Base-by-base conservation (phyloP, 2,329 filamentous ascomycete species). In the Fusarium hainanense region DNA sequence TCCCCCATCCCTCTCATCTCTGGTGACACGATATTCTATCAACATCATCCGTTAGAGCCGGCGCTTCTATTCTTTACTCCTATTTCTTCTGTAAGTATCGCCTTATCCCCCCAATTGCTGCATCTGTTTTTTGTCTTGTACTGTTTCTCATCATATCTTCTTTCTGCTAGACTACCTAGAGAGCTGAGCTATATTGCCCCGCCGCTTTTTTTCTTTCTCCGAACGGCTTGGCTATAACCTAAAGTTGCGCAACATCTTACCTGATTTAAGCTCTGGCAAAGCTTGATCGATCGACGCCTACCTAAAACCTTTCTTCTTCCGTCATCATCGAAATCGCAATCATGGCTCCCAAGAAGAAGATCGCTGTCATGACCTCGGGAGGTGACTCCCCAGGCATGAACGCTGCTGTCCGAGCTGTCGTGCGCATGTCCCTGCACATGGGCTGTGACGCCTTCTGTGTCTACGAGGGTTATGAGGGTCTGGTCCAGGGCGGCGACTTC, bases 331-430 rank as follows among this genome's bases (percentile, higher is more conserved):
- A 61, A 64, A 42, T 57, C 66, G 21, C 63, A 66, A 64, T 85
- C 54, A 87, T 86, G 85, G 80, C 81, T 46, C 77, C 80, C 60
- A 88, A 84, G 77, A 89, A 89, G 81, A 88, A 88, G 81, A 95
- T 98, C 79, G 94, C 91, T 71, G 90, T 98, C 80, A 93, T 98
- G 91, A 98, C 94, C 77, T 97, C 93, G 73, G 94, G 94, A 77
- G 94, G 94, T 77, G 94, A 98, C 85, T 93, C 93, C 71, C 94
- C 93, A 4, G 94, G 94, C 79, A 98, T 98, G 94, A 97, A 96
- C 81, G 93, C 90, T 66, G 93, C 93, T 37, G 93, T 98, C 40
- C 89, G 94, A 66, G 93, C 94, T 51, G 92, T 97, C 28, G 93
- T 99, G 62, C 92, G 96, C 73, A 97, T 94, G 88, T 89, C 94